Evolutionary conservation across 306 rosid genomes (phyloP), one percentile per base, ranked within the genome.

Genomic region (Arachis hypogaea): DNA sequence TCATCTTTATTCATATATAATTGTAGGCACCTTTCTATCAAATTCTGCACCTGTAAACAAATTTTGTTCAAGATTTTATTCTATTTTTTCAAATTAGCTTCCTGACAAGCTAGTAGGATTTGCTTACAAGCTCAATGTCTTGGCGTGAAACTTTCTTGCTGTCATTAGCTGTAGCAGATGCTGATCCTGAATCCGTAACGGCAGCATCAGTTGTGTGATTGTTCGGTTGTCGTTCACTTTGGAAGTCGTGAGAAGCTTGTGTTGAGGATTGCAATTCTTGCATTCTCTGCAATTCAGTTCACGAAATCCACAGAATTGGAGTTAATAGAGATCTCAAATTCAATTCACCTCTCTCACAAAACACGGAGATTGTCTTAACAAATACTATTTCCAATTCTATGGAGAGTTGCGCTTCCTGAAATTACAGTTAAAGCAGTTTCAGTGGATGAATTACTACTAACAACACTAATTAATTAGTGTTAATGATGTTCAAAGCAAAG

Each of bases 1-100:
- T 89, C 98, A 41, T 89, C 96, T 88, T 88, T 89, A 71, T 92
- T 88, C 98, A 92, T 92, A 72, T 89, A 88, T 54, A 86, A 68
- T 59, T 89, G 92, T 42, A 92, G 78, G 83, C 96, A 92, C 79
- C 93, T 83, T 78, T 92, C 98, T 56, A 92, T 92, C 56, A 88
- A 85, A 85, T 84, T 88, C 86, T 90, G 92, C 57, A 92, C 96
- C 98, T 92, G 38, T 33, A 33, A 33, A 78, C 77, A 81, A 75
- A 14, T 59, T 56, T 77, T 52, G 79, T 78, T 76, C 11, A 40
- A 42, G 74, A 84, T 52, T 58, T 66, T 55, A 58, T 59, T 45
- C 4, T 33, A 2, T 36, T 43, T 69, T 54, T 68, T 60, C 33
- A 69, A 52, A 82, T 68, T 55, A 68, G 63, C 68, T 43, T 46